phyloP scores from a whole-genome alignment of 75 land plant species.

The Pinus taeda region DNA sequence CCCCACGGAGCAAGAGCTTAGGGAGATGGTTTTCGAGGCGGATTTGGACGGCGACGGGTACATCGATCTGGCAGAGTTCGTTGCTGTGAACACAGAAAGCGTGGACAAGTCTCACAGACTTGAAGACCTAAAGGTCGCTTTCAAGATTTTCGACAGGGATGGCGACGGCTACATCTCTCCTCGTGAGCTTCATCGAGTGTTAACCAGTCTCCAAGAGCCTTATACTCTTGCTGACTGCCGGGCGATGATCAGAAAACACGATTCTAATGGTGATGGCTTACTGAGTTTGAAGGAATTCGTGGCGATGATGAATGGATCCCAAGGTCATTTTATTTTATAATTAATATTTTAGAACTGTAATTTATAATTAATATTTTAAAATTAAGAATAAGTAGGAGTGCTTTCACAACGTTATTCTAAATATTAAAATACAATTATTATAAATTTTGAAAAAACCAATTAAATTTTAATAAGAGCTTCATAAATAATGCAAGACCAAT shows the following conservation, averaged over 20 bases:
- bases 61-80: slow-evolving; percentile 22
- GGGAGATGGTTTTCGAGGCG: slow-evolving; percentile 18
- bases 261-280: slow-evolving; percentile 28
- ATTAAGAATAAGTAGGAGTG: no score
- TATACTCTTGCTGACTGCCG: slow-evolving; percentile 14
- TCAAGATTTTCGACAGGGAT: neutral
- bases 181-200: neutral
- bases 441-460: no score
- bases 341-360: no score
- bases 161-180: neutral
- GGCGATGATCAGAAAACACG: slow-evolving; percentile 23
- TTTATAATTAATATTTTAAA: no score
- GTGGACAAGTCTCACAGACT: neutral
- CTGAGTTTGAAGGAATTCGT: slow-evolving; percentile 29
- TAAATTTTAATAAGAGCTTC: no score
- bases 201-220: neutral
- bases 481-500: no score
- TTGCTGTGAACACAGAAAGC: slow-evolving; percentile 10
- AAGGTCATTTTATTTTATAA: no score
- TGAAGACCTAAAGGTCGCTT: neutral
- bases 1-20: slow-evolving; percentile 17
- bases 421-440: no score
- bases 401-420: no score
- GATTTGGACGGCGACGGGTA: slow-evolving; percentile 34
- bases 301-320: slow-evolving; percentile 12